A percentile compares a stretch with the other conserved stretches of the same genome.
These are phyloP conservation scores for Eucalyptus globulus DNA, from an alignment of 345 rosid genomes.

Conservation along the genomic window DNA sequence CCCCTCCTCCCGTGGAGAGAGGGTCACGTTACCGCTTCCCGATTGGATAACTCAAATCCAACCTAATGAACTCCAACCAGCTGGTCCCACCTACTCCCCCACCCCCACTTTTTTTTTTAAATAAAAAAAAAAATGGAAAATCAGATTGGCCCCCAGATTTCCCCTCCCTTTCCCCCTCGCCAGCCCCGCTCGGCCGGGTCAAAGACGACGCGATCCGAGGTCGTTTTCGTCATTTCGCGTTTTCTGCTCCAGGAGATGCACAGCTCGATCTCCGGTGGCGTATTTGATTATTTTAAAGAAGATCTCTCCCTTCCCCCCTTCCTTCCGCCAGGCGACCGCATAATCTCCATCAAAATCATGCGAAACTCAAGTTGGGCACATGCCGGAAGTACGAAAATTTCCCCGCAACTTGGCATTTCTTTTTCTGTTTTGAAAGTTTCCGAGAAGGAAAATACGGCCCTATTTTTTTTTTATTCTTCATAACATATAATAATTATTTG, in stretches of 20 bases:
- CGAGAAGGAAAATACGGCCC: no score
- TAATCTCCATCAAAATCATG: no score
- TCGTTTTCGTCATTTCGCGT: not conserved
- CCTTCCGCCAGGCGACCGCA: not conserved
- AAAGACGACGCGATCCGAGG: not conserved
- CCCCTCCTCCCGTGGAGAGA: not conserved
- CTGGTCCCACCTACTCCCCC: not conserved
- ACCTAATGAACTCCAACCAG: not conserved
- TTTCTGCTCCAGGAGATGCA: not conserved
- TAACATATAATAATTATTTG: no score
- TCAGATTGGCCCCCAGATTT: not conserved
- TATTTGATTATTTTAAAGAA: not conserved
- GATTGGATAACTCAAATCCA: not conserved
- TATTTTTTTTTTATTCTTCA: no score
- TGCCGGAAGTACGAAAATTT: not conserved
- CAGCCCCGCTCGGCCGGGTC: not conserved
- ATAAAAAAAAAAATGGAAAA: rapidly evolving
- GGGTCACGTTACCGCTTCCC: not conserved
- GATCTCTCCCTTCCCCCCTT: not conserved
- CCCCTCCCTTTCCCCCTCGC: not conserved
- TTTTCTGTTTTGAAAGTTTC: no score
- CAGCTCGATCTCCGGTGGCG: not conserved
- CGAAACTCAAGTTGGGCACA: not conserved
- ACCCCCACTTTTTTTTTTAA: no score
- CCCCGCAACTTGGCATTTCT: not conserved